A percentile compares a stretch with the other conserved stretches of the same genome.
These are phyloP conservation scores for Candida verbasci DNA, from an alignment of 805 yeast genomes.

Conservation along the genomic window DNA sequence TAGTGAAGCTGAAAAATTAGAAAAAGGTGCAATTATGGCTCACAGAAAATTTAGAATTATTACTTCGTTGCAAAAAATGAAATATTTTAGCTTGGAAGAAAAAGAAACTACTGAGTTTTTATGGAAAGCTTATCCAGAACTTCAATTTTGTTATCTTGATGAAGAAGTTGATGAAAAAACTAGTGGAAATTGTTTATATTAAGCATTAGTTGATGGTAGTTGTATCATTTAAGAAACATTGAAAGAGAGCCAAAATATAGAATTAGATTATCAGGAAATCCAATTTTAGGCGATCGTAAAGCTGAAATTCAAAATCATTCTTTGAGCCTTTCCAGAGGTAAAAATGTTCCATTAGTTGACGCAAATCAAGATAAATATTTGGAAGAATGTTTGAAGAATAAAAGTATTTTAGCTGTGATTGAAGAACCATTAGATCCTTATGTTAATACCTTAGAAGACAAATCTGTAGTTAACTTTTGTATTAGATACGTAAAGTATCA, in stretches of 20 bases:
- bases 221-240: constrained; percentile 60
- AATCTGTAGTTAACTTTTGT: too few species aligned
- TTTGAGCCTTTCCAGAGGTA: constrained; percentile 76
- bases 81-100: constrained; percentile 69
- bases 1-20: constrained; percentile 33
- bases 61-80: constrained; percentile 83
- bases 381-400: constrained; percentile 80
- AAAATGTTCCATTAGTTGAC: constrained; percentile 78
- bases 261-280: constrained; percentile 77
- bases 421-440: constrained; percentile 50
- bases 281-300: constrained; percentile 84
- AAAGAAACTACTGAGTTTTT: constrained; percentile 76
- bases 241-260: constrained; percentile 45
- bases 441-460: constrained; percentile 14
- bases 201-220: constrained; percentile 77
- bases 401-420: constrained; percentile 78
- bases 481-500: too few species aligned
- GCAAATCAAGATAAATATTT: constrained; percentile 84
- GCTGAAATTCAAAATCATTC: constrained; percentile 86
- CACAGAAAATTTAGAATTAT: constrained; percentile 76
- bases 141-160: constrained; percentile 89
- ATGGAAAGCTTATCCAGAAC: constrained; percentile 77
- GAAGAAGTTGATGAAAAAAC: constrained; percentile 82
- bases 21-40: constrained; percentile 59
- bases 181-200: constrained; percentile 67